Evolutionary conservation across 108 stramenopile species (phyloP).

Genomic region (Nitzschia sp.): DNA sequence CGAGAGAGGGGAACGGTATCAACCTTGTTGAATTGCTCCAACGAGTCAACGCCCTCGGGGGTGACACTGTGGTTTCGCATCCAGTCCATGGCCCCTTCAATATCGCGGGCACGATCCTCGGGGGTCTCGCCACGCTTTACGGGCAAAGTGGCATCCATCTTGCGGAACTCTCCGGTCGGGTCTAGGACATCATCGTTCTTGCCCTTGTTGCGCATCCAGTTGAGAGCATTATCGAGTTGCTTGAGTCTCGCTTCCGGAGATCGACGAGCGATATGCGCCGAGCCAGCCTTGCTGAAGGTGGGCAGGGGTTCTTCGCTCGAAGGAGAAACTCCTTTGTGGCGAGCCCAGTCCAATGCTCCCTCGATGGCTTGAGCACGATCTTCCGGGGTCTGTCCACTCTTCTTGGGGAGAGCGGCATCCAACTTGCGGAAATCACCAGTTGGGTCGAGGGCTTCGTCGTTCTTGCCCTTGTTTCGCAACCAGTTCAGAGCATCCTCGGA

Average conservation of each 20-base stretch:
- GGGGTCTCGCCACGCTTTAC: slow-evolving; percentile 4
- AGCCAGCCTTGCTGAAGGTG: slow-evolving; percentile 14
- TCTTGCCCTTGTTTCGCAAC: slow-evolving; percentile 18
- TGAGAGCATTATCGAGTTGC: slow-evolving; percentile 4
- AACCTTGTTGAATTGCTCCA: slow-evolving; percentile 7
- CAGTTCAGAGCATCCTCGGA: slow-evolving; percentile 9
- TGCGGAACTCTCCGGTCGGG: slow-evolving; percentile 16
- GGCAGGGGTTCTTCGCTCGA: neutral
- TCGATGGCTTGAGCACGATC: slow-evolving; percentile 38
- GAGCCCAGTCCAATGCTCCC: slow-evolving; percentile 40
- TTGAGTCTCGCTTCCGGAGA: slow-evolving; percentile 14
- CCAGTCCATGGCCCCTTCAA: slow-evolving; percentile 27
- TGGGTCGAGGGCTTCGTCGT: neutral
- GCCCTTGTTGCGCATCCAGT: slow-evolving; percentile 24
- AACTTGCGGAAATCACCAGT: slow-evolving; percentile 25
- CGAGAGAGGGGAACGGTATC: neutral
- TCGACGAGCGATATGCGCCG: slow-evolving; percentile 6
- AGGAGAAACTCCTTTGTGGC: slow-evolving; percentile 21
- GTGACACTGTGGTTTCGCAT: slow-evolving; percentile 19
- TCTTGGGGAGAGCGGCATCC: slow-evolving; percentile 12
- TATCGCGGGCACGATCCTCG: slow-evolving; percentile 27
- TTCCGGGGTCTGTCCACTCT: slow-evolving; percentile 24
- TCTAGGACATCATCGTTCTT: slow-evolving; percentile 13
- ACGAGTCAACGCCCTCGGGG: neutral
- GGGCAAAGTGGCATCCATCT: slow-evolving; percentile 13